A percentile compares a stretch with the other conserved stretches of the same genome.
Conservation (phyloP, 169 alveolate genomes). For the Eimeria acervulina region DNA sequence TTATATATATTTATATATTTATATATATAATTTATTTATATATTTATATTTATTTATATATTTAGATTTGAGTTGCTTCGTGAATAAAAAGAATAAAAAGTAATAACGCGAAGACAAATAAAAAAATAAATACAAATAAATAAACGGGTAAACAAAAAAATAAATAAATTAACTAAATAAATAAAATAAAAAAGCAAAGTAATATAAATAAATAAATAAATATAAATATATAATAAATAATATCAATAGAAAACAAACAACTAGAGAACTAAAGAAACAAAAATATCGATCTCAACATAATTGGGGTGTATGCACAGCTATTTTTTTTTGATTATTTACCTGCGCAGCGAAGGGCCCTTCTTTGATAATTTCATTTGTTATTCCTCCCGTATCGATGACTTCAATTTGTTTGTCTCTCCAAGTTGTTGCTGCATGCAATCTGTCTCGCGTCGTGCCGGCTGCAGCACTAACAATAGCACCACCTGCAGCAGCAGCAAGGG, state of each 20-base stretch:
- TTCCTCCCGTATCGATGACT: slow-evolving; percentile 74
- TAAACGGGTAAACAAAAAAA: too few species aligned
- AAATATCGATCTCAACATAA: background rate
- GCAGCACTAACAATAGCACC: background rate
- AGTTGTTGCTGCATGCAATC: background rate
- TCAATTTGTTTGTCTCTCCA: slow-evolving; percentile 7
- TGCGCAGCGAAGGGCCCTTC: slow-evolving; percentile 57
- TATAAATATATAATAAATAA: too few species aligned
- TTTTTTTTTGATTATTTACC: background rate
- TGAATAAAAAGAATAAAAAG: background rate
- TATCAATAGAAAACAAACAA: too few species aligned
- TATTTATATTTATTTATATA: background rate
- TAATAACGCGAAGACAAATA: too few species aligned
- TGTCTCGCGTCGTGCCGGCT: slow-evolving; percentile 57
- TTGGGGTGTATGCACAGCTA: background rate
- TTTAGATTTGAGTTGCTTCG: background rate
- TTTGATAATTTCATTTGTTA: background rate
- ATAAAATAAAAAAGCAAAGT: too few species aligned
- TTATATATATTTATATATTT: too few species aligned
- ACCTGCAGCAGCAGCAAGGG: background rate
- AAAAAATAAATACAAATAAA: too few species aligned
- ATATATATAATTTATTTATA: background rate
- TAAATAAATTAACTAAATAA: too few species aligned
- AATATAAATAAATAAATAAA: too few species aligned
- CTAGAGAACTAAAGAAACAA: background rate